Conservation (phyloP, 257 asterid species). For the Echium plantagineum region DNA sequence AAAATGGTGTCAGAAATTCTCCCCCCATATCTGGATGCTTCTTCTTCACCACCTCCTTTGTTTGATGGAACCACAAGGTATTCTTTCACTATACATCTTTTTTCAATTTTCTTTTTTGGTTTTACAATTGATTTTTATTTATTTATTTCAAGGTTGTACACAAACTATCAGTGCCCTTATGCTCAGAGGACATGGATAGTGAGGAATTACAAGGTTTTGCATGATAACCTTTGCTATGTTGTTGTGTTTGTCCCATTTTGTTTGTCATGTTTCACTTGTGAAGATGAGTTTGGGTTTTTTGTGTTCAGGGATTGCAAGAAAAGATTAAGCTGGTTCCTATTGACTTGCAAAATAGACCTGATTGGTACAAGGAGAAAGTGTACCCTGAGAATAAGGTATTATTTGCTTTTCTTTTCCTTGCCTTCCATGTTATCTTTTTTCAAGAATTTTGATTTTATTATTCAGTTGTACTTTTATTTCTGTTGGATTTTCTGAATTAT, state of each 20-base stretch:
- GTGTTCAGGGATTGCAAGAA: slow-evolving; percentile 39
- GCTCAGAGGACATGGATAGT: slow-evolving; percentile 28
- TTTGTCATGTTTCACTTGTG: not conserved
- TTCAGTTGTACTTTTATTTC: no score
- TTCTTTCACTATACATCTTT: not conserved
- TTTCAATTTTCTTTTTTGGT: not conserved
- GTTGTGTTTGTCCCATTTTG: not conserved
- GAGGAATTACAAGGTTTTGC: slow-evolving; percentile 26
- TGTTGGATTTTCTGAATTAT: no score
- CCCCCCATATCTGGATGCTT: not conserved
- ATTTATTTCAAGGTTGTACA: slow-evolving; percentile 19
- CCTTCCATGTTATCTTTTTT: not conserved
- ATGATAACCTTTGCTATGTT: not conserved
- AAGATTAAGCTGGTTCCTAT: slow-evolving; percentile 47
- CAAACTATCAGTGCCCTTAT: slow-evolving; percentile 28
- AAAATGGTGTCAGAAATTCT: not conserved
- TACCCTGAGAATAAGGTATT: slow-evolving; percentile 46
- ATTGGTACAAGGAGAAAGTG: slow-evolving; percentile 67
- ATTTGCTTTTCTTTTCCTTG: not conserved
- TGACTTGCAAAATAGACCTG: slow-evolving; percentile 41
- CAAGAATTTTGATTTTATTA: no score
- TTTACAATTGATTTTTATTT: not conserved
- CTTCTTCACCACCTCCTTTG: slow-evolving; percentile 3
- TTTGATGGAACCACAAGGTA: slow-evolving; percentile 13
- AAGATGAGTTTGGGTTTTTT: not conserved